A percentile compares a stretch with the other conserved stretches of the same genome.
Conservation (phyloP, 192 early-diverging fungal genomes). For the Spizellomyces punctatus region DNA sequence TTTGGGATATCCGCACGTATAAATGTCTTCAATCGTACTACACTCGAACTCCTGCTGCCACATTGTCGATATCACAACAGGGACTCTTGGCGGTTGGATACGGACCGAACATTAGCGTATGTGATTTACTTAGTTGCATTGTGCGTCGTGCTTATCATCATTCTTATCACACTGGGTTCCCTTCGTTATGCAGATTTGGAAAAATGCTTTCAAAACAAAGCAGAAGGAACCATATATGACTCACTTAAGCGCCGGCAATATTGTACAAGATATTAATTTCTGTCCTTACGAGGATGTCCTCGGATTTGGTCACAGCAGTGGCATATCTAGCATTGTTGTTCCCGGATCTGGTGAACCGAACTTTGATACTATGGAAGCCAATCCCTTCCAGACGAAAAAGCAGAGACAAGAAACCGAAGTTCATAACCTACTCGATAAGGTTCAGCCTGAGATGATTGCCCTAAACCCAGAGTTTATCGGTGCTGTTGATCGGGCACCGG, state of each 20-base stretch:
- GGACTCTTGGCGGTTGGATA: slow-evolving; percentile 83
- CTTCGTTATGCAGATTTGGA: slow-evolving; percentile 69
- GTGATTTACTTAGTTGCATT: slow-evolving; percentile 6
- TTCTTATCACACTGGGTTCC: slow-evolving; percentile 10
- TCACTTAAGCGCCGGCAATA: slow-evolving; percentile 62
- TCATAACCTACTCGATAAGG: slow-evolving; percentile 84
- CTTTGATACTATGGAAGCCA: slow-evolving; percentile 90
- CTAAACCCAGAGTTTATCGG: slow-evolving; percentile 84
- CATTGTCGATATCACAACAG: slow-evolving; percentile 80
- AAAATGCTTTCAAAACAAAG: slow-evolving; percentile 75
- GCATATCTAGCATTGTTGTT: slow-evolving; percentile 79
- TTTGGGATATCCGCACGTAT: slow-evolving; percentile 93
- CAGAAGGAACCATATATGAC: slow-evolving; percentile 87
- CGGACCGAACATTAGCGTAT: slow-evolving; percentile 72
- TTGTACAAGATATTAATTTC: slow-evolving; percentile 66
- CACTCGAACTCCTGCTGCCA: slow-evolving; percentile 75
- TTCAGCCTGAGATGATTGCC: slow-evolving; percentile 91
- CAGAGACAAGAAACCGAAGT: slow-evolving; percentile 91
- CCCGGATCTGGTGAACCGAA: slow-evolving; percentile 97
- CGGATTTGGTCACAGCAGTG: slow-evolving; percentile 76
- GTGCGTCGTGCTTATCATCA: not conserved
- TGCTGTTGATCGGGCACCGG: slow-evolving; percentile 68
- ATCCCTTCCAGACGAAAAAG: slow-evolving; percentile 88
- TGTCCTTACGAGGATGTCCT: slow-evolving; percentile 97
- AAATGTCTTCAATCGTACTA: slow-evolving; percentile 78